Evolutionary conservation across 2,329 filamentous ascomycete genomes (phyloP), one percentile per base, ranked within the genome.

Genomic region (Neoarthrinium moseri): DNA sequence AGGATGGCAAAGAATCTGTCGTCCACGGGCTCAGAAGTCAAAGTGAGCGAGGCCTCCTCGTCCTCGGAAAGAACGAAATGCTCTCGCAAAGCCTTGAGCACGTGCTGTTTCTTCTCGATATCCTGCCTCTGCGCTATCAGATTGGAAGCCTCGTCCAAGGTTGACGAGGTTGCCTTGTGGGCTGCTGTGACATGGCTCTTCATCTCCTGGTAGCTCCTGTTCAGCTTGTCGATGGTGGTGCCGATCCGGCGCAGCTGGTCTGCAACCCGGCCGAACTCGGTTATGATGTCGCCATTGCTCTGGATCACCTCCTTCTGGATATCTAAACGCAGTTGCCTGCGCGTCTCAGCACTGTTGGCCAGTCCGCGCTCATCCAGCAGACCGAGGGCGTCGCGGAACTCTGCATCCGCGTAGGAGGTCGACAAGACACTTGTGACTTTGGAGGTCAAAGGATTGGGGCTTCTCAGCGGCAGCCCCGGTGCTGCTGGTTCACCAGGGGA

Each of bases 241-340:
- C 91, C 91, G 53, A 97, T 94, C 6, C 87, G 84, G 58, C 83
- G 83, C 42, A 97, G 73, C 90, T 96, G 92, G 85, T 95, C 89
- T 23, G 91, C 89, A 53, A 99, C 90, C 45, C 84, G 79, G 27
- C 91, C 89, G 68, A 97, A 97, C 62, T 96, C 90, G 44, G 81
- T 76, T 48, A 97, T 83, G 52, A 97, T 88, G 53, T 89, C 83
- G 40, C 88, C 91, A 80, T 97, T 96, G 68, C 87, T 91, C 53
- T 92, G 83, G 46, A 97, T 91, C 29, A 96, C 88, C 61, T 97
- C 91, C 64, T 87, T 92, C 63, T 97, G 91, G 2, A 95, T 77
- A 61, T 95, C 84, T 1, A 95, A 69, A 13, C 91, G 83, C 13
- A 97, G 70, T 48, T 89, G 85, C 5, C 92, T 83, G 42, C 94